Percentiles rank a stretch among this genome's conserved stretches.
These are phyloP conservation scores for Symbiodinium pilosum DNA, from an alignment of 73 alveolate genomes.

Conservation along the genomic window DNA sequence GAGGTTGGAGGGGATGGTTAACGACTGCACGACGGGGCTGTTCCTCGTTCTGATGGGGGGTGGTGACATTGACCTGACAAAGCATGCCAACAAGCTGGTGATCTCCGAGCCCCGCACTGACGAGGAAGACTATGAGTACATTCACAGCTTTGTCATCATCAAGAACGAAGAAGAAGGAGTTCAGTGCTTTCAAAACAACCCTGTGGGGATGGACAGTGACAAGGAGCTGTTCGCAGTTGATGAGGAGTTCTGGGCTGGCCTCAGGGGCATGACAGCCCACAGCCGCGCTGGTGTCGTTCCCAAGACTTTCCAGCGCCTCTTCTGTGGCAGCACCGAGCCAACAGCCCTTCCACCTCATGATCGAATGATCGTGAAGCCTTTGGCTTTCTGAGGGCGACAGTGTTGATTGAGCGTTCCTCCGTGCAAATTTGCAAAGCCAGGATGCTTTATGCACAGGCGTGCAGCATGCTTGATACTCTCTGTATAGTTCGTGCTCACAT, in stretches of 20 bases:
- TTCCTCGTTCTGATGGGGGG: conserved; percentile 33
- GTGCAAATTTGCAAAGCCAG: too few relatives aligned
- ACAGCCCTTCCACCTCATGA: conserved; percentile 1
- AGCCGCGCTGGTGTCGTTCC: conserved; percentile 34
- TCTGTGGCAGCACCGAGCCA: conserved; percentile 2
- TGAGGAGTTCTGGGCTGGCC: neutral
- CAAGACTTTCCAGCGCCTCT: conserved; percentile 34
- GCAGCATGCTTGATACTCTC: too few relatives aligned
- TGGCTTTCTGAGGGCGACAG: conserved; percentile 21
- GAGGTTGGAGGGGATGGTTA: neutral
- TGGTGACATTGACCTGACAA: conserved; percentile 14
- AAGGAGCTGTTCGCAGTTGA: conserved; percentile 20
- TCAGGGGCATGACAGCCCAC: conserved; percentile 15
- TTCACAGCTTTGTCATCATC: conserved; percentile 33
- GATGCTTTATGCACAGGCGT: too few relatives aligned
- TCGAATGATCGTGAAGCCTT: conserved; percentile 34
- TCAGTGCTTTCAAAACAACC: conserved; percentile 18
- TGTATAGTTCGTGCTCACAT: too few relatives aligned
- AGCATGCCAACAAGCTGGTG: neutral
- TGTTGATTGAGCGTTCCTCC: too few relatives aligned
- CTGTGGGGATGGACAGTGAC: conserved; percentile 69
- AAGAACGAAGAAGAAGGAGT: conserved; percentile 50
- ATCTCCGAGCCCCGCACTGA: conserved; percentile 14
- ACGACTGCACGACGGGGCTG: neutral
- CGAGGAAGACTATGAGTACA: conserved; percentile 15